Conservation (phyloP, 108 stramenopile genomes). For the Pseudonitzschia delicatissima region DNA sequence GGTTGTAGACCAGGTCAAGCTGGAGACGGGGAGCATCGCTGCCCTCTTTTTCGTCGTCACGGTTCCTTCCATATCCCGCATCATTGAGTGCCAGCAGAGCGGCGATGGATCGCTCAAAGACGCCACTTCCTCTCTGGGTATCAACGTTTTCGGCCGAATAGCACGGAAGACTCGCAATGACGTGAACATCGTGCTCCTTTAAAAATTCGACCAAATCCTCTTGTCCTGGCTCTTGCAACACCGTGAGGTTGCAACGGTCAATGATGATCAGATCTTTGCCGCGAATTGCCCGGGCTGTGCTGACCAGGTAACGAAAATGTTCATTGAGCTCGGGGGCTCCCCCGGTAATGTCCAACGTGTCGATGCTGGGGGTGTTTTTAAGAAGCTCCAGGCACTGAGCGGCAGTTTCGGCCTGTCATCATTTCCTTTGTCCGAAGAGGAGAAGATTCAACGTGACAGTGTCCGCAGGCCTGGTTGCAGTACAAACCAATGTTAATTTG, state of each 20-base stretch:
- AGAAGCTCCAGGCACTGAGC: conserved; percentile 84
- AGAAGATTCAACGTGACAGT: conserved; percentile 95
- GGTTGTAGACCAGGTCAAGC: conserved; percentile 97
- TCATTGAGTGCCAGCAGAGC: conserved; percentile 90
- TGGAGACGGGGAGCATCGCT: conserved; percentile 39
- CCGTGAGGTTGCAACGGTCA: conserved; percentile 97
- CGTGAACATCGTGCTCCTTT: conserved; percentile 80
- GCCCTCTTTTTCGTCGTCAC: background rate
- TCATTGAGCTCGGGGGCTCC: conserved; percentile 95
- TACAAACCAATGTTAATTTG: conserved; percentile 98
- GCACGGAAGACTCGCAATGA: conserved; percentile 92
- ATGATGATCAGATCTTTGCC: conserved; percentile 85
- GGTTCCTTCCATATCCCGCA: conserved; percentile 75
- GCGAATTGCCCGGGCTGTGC: conserved; percentile 68
- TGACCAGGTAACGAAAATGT: conserved; percentile 88
- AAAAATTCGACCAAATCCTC: conserved; percentile 93
- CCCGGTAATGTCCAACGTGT: conserved; percentile 93
- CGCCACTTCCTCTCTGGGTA: conserved; percentile 91
- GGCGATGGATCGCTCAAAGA: conserved; percentile 90
- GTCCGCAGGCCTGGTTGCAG: conserved; percentile 95
- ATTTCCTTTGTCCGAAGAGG: conserved; percentile 86
- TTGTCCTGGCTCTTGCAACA: conserved; percentile 92
- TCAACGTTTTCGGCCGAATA: conserved; percentile 93
- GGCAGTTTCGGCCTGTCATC: conserved; percentile 86
- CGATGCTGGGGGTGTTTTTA: conserved; percentile 69